Percentiles rank a stretch among this genome's conserved stretches.
These are phyloP conservation scores for Ophiostoma triangulosporum DNA, from an alignment of 2,329 filamentous ascomycete species.

Conservation along the genomic window DNA sequence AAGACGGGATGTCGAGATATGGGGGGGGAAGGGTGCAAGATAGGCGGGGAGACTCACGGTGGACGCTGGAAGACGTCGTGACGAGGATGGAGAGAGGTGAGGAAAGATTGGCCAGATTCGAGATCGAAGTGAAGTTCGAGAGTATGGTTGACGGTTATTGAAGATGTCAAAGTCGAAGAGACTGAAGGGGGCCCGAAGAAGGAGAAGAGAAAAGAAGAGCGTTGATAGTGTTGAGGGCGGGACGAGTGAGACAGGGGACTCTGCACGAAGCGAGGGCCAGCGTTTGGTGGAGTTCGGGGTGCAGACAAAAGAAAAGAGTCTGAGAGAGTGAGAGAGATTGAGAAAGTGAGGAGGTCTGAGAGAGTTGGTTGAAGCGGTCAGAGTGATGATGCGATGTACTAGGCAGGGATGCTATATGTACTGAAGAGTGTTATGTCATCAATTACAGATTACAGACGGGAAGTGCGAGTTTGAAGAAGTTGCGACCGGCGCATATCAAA, in stretches of 20 bases:
- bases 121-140: neutral
- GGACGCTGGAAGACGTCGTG: neutral
- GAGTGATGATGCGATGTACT: too few species aligned
- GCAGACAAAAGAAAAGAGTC: neutral
- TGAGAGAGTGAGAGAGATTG: neutral
- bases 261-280: neutral
- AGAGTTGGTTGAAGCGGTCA: neutral
- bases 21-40: neutral
- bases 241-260: slow-evolving; percentile 1
- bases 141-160: neutral
- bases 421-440: too few species aligned
- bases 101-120: neutral
- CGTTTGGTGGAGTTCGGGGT: neutral
- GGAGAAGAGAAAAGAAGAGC: neutral
- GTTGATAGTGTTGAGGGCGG: neutral
- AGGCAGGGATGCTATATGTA: too few species aligned
- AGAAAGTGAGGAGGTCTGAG: neutral
- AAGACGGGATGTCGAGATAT: neutral
- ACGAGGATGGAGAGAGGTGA: neutral
- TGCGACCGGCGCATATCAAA: neutral
- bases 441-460: too few species aligned
- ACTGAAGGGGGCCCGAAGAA: neutral
- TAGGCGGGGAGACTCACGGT: neutral
- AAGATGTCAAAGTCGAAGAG: neutral
- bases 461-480: neutral